Conservation (phyloP, 202 grass and related monocot species). For the Hordeum pubiflorum region DNA sequence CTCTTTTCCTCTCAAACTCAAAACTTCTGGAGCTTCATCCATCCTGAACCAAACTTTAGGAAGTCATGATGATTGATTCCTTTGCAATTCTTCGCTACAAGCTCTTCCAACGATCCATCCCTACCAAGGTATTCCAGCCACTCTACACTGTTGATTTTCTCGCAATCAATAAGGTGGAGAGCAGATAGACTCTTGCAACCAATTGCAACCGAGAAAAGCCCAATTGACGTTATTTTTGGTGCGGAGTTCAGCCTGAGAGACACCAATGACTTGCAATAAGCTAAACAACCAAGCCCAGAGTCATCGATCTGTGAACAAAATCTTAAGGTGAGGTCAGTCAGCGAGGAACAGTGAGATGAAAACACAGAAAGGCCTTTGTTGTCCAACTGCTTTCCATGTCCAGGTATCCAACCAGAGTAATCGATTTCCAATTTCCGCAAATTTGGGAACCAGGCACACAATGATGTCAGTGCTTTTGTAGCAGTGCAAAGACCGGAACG, state of each 20-base stretch:
- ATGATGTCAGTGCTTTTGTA: slow-evolving; percentile 17
- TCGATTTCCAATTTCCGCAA: slow-evolving; percentile 24
- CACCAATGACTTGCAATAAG: background rate
- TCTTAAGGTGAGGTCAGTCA: background rate
- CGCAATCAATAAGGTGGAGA: background rate
- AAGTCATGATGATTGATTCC: background rate
- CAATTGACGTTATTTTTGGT: slow-evolving; percentile 29
- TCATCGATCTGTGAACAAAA: slow-evolving; percentile 3
- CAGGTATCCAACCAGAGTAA: slow-evolving; percentile 36
- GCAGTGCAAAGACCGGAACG: background rate
- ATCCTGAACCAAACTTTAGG: slow-evolving; percentile 6
- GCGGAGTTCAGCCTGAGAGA: slow-evolving; percentile 34
- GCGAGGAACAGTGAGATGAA: slow-evolving; percentile 18
- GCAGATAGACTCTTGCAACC: slow-evolving; percentile 46
- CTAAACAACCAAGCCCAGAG: slow-evolving; percentile 32
- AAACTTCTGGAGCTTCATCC: slow-evolving; percentile 4
- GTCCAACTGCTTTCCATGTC: slow-evolving; percentile 41
- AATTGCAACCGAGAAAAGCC: slow-evolving; percentile 37
- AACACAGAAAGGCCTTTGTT: slow-evolving; percentile 33
- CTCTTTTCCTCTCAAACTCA: background rate
- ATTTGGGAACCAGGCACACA: slow-evolving; percentile 3
- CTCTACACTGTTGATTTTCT: background rate
- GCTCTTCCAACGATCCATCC: background rate
- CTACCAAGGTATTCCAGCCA: background rate
- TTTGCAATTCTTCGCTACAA: background rate